Evolutionary conservation across 1,139 yeast genomes (phyloP).

Genomic region (Kluyveromyces marxianus): DNA sequence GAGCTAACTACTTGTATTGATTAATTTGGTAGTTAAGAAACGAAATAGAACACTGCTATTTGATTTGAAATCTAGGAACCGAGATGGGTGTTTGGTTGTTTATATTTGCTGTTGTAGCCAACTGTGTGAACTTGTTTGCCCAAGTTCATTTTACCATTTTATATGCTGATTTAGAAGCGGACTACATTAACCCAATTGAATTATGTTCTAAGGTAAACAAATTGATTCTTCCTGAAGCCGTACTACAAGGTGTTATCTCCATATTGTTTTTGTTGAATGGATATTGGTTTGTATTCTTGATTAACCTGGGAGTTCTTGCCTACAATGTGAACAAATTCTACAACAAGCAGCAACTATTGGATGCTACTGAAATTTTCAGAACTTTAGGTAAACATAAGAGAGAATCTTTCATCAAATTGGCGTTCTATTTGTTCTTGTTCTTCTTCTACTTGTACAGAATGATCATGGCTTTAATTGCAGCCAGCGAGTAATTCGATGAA

Average conservation of each 20-base stretch:
- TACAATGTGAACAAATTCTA: conserved; percentile 67
- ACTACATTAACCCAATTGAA: conserved; percentile 94
- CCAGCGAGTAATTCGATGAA: conserved; percentile 23
- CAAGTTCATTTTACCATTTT: conserved; percentile 91
- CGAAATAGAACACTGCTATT: background rate
- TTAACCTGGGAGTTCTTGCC: conserved; percentile 81
- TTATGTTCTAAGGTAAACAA: conserved; percentile 88
- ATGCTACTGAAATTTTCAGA: conserved; percentile 97
- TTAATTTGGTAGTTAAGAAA: background rate
- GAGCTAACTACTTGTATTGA: too few species aligned
- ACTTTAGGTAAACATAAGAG: conserved; percentile 88
- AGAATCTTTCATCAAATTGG: conserved; percentile 84
- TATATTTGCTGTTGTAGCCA: conserved; percentile 75
- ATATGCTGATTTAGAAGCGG: conserved; percentile 91
- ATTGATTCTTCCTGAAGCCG: conserved; percentile 88
- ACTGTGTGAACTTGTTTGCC: conserved; percentile 79
- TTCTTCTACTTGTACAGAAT: conserved; percentile 93
- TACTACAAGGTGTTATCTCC: conserved; percentile 68
- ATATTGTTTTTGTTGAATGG: conserved; percentile 75
- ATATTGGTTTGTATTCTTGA: conserved; percentile 83
- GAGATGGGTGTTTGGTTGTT: conserved; percentile 45
- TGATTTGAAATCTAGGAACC: background rate
- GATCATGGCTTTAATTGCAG: conserved; percentile 89
- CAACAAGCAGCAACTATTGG: conserved; percentile 78
- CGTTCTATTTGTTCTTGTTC: conserved; percentile 85